Percentiles rank a stretch among this genome's conserved stretches.
phyloP scores from a whole-genome alignment of 2,329 filamentous ascomycete species.

The Talaromyces sp. region DNA sequence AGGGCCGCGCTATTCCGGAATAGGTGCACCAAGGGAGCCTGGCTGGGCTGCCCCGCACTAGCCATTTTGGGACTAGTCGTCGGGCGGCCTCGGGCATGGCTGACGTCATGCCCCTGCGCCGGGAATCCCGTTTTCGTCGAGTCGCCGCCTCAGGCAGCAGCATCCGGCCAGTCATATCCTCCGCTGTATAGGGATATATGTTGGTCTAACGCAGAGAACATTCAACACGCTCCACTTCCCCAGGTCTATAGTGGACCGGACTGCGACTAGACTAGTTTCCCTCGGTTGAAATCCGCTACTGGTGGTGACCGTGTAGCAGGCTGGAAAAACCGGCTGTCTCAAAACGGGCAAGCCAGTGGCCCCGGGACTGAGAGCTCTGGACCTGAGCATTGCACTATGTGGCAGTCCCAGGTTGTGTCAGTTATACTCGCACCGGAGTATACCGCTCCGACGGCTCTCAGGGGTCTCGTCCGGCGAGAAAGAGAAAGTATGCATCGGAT shows the following conservation, averaged over 20 bases:
- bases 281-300: background rate
- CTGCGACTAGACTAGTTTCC: background rate
- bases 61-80: background rate
- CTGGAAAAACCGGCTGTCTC: background rate
- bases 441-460: background rate
- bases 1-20: background rate
- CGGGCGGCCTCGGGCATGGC: background rate
- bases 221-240: background rate
- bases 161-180: background rate
- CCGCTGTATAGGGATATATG: background rate
- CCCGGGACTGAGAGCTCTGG: background rate
- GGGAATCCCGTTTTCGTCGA: background rate
- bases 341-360: too few relatives aligned
- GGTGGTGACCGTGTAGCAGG: too few relatives aligned
- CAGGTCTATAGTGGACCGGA: background rate
- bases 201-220: background rate
- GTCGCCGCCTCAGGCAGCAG: background rate
- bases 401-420: background rate
- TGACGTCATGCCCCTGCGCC: slow-evolving; percentile 1
- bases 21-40: background rate
- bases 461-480: background rate
- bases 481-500: background rate
- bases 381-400: background rate
- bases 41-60: background rate
- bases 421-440: background rate